Percentiles rank a stretch among this genome's conserved stretches.
These are phyloP conservation scores for Paracoccidioides brasiliensis DNA, from an alignment of 2,329 filamentous ascomycete species.

Conservation along the genomic window DNA sequence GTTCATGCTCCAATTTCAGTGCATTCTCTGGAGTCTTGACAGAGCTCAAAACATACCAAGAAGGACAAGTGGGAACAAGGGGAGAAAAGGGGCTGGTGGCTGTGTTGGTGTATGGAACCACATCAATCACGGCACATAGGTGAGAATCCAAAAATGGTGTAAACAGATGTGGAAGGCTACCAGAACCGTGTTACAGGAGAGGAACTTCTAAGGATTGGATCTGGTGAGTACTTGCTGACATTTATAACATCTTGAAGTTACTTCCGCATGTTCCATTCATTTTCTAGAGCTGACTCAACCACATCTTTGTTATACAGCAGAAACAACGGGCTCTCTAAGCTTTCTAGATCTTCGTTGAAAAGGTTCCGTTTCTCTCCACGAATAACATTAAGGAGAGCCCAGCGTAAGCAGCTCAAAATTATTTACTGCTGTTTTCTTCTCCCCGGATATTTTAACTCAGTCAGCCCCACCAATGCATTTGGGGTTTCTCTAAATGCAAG, in stretches of 20 bases:
- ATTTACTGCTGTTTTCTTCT: not conserved
- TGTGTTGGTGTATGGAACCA: too few species aligned
- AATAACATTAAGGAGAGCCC: not conserved
- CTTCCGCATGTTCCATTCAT: conserved; percentile 1
- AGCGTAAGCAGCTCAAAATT: not conserved
- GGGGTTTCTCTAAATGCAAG: not conserved
- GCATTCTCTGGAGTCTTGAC: not conserved
- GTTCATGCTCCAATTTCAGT: not conserved
- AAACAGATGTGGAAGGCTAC: not conserved
- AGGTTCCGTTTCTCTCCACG: not conserved
- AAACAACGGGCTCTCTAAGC: not conserved
- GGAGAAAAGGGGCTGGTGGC: too few species aligned
- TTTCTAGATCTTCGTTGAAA: not conserved
- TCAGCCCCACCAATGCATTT: not conserved
- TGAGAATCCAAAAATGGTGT: not conserved
- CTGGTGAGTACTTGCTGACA: not conserved
- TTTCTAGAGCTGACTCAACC: not conserved
- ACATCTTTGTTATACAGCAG: not conserved
- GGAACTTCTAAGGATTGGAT: too few species aligned
- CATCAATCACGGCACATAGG: too few species aligned
- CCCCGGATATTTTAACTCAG: not conserved
- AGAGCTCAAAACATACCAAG: not conserved
- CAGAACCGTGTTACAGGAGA: too few species aligned
- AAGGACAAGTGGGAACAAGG: not conserved
- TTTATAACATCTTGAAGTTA: not conserved